Percentiles rank a stretch among this genome's conserved stretches.
Evolutionary conservation across 2,329 filamentous ascomycete species (phyloP).

Genomic region (Ceratocystis papillata): DNA sequence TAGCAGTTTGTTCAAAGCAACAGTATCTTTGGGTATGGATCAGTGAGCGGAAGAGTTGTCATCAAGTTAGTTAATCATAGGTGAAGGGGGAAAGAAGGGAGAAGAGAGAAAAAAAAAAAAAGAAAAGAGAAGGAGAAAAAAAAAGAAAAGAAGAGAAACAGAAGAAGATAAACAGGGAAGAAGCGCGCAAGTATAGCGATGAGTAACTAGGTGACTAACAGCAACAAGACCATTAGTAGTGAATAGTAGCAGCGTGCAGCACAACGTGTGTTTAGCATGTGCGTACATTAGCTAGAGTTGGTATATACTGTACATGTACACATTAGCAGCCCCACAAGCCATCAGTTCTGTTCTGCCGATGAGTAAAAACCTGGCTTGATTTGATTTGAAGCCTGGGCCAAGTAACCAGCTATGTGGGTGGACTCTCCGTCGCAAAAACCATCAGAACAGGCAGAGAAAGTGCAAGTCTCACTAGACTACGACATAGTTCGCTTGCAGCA

Average conservation of each 20-base stretch:
- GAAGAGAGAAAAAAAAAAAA: neutral
- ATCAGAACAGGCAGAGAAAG: too few relatives aligned
- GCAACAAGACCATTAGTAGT: neutral
- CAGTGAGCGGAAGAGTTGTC: neutral
- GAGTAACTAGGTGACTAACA: neutral
- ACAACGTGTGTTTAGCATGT: too few relatives aligned
- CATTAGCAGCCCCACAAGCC: neutral
- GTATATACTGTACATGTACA: neutral
- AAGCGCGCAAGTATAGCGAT: neutral
- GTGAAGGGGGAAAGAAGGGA: neutral
- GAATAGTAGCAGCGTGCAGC: too few relatives aligned
- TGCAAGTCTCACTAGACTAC: too few relatives aligned
- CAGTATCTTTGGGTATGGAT: neutral
- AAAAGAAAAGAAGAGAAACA: neutral
- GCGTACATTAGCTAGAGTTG: too few relatives aligned
- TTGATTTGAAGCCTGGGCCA: too few relatives aligned
- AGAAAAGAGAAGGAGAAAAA: neutral
- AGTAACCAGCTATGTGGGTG: too few relatives aligned
- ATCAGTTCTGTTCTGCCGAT: neutral
- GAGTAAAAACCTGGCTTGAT: too few relatives aligned
- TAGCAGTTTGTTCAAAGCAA: neutral
- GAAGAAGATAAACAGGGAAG: slow-evolving; percentile 12
- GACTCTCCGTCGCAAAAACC: too few relatives aligned
- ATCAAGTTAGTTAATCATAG: slow-evolving; percentile 9
- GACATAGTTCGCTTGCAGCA: too few relatives aligned